These are phyloP conservation scores for Oryza australiensis DNA, from an alignment of 176 grass and related monocot species.

Conservation along the genomic window DNA sequence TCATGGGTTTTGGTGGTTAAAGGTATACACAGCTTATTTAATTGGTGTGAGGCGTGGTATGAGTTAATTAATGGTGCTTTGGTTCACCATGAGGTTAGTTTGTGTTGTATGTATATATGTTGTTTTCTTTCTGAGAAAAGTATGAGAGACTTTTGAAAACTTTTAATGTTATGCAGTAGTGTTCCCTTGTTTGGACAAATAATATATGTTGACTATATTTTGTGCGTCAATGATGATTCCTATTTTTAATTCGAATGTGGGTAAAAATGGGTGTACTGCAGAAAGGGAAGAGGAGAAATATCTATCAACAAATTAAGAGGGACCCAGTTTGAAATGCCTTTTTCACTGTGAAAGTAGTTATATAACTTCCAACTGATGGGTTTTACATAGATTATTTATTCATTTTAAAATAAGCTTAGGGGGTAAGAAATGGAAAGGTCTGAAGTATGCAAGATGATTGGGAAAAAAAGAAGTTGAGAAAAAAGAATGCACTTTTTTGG, in stretches of 20 bases:
- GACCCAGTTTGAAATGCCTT: background rate
- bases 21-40: background rate
- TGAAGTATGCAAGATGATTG: constrained; percentile 12
- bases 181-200: background rate
- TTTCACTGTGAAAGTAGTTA: constrained; percentile 32
- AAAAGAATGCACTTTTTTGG: constrained; percentile 35
- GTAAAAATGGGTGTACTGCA: background rate
- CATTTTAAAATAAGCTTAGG: constrained; percentile 28
- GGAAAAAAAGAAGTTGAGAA: constrained; percentile 20
- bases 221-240: background rate
- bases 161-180: background rate
- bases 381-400: background rate
- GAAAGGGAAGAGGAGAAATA: background rate
- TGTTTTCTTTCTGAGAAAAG: background rate
- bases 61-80: background rate
- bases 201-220: background rate
- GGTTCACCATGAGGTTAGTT: background rate
- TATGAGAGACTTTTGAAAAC: background rate
- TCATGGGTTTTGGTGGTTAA: background rate
- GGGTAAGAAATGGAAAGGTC: constrained; percentile 30
- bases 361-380: constrained; percentile 4
- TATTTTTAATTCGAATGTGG: background rate
- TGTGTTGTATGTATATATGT: background rate
- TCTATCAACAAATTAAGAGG: background rate
- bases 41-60: background rate